Conservation (phyloP, 2,329 filamentous ascomycete genomes). For the Alternaria burnsii region DNA sequence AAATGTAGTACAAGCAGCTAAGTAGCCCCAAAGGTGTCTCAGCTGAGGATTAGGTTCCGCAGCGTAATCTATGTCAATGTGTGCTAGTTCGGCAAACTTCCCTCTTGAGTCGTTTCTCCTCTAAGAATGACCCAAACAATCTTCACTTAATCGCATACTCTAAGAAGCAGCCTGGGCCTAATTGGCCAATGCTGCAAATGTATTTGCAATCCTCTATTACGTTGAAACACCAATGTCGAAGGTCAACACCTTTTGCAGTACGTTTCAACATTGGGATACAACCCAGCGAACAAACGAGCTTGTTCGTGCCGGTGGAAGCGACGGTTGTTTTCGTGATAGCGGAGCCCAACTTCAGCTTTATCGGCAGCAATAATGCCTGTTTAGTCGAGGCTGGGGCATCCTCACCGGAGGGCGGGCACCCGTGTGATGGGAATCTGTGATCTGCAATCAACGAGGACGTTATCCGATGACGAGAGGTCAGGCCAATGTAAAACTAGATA, state of each 20-base stretch:
- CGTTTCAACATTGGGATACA: neutral
- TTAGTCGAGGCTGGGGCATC: neutral
- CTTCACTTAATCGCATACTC: neutral
- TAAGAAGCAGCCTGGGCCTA: neutral
- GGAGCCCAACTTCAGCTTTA: neutral
- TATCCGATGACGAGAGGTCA: neutral
- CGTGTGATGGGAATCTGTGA: neutral
- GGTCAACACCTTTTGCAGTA: neutral
- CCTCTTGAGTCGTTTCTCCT: neutral
- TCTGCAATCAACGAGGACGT: neutral
- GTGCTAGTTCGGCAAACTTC: neutral
- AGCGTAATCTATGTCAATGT: neutral
- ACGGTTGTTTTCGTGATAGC: neutral
- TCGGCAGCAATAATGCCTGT: neutral
- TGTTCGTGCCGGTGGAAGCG: neutral
- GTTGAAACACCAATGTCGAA: neutral
- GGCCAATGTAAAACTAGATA: constrained; percentile 27
- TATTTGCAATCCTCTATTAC: neutral
- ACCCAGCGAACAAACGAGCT: neutral
- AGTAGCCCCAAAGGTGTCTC: neutral
- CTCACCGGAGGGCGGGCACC: neutral
- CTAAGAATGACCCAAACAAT: neutral
- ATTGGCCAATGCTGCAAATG: neutral
- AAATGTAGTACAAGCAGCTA: neutral
- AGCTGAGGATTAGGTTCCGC: neutral